Evolutionary conservation across 2,329 filamentous ascomycete species (phyloP).

Genomic region (Aaosphaeria arxii): DNA sequence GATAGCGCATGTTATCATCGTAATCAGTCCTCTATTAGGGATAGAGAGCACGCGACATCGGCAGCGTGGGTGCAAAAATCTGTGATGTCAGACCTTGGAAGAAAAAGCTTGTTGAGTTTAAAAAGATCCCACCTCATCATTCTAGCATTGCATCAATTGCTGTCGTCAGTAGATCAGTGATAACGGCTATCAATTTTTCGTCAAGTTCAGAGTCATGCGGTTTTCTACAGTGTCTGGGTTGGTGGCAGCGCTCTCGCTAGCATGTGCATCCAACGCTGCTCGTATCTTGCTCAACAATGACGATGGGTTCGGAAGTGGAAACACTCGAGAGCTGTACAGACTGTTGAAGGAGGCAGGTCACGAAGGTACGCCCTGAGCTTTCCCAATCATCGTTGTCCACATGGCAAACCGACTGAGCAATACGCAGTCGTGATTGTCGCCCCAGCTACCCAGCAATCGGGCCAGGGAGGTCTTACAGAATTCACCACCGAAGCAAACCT

Average conservation of each 20-base stretch:
- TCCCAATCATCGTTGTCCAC: background rate
- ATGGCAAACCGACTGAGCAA: background rate
- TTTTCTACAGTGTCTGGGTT: conserved; percentile 5
- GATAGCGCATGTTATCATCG: too few relatives aligned
- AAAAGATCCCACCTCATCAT: too few relatives aligned
- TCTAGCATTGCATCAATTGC: too few relatives aligned
- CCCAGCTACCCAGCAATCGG: conserved; percentile 43
- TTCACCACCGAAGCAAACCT: conserved; percentile 46
- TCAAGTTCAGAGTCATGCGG: too few relatives aligned
- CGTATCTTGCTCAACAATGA: conserved; percentile 41
- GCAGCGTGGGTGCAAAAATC: too few relatives aligned
- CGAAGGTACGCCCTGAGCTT: conserved; percentile 11
- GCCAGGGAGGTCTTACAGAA: conserved; percentile 43
- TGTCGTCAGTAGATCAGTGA: too few relatives aligned
- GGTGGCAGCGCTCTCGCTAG: conserved; percentile 14
- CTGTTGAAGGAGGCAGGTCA: conserved; percentile 25
- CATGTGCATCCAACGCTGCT: conserved; percentile 13
- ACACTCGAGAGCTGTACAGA: conserved; percentile 33
- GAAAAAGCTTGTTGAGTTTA: too few relatives aligned
- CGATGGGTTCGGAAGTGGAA: conserved; percentile 38
- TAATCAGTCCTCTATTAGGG: too few relatives aligned
- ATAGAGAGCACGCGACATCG: too few relatives aligned
- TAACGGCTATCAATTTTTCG: too few relatives aligned
- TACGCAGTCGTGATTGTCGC: conserved; percentile 41
- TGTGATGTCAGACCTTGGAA: too few relatives aligned